Base-by-base conservation (phyloP, 2,329 filamentous ascomycete species). In the Hypomyces rosellus region DNA sequence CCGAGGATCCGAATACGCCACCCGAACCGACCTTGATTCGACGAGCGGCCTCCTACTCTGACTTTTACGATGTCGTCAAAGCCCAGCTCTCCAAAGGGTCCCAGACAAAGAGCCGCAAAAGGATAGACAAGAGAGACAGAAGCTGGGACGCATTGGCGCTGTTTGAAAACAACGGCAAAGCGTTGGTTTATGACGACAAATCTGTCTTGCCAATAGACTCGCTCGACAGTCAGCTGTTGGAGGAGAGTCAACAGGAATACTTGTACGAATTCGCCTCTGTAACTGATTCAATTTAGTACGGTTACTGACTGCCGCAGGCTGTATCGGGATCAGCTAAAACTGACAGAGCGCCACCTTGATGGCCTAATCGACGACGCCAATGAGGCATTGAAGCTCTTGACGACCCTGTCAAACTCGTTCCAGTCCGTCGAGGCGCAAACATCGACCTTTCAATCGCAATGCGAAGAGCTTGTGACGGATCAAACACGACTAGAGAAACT, bases 391-490 rank as follows among this genome's bases (percentile, higher is more conserved):
- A 76, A 83, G 40, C 75, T 95, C 15, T 77, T 99, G 25, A 85
- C 87, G 14, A 83, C 80, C 1, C 77, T 99, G 14, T 91, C 91
- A 13, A 81, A 85, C 59, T 92, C 91, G 5, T 99, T 99, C 72
- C 84, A 85, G 58, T 76, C 85, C 1, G 92, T 99, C 45, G 90
- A 96, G 61, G 75, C 81, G 9, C 92, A 97, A 70, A 99, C 93
- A 0, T 88, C 86, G n/a, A 85, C 87, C 13, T 97, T 99, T 72
- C 88, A 91, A 65, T 82, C 86, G 43, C 90, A 95, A 68, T 99
- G 93, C 69, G 89, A 96, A 64, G 87, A 89, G 50, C 76, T 99
- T 2, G 73, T 97, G 30, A 75, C 80, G 1, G 91, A 96, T 60
- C 90, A 97, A 69, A 82, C 79, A 59, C 82, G 88, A 20, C 77